These are phyloP conservation scores for Sporobolomyces pararoseus DNA, from an alignment of 768 basidiomycete genomes.

Conservation along the genomic window DNA sequence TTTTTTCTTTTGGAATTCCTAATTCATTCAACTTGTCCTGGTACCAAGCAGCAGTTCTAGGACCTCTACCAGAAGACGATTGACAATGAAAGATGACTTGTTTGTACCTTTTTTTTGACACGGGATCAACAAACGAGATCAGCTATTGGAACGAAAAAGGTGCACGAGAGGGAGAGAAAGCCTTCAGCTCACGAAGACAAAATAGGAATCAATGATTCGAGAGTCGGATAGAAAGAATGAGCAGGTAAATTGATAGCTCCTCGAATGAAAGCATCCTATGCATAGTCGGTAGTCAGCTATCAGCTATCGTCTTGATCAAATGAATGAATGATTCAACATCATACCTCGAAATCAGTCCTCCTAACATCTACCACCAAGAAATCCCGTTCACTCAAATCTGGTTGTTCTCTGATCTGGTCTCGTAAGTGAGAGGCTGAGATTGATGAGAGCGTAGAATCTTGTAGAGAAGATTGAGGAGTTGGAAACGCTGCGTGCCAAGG, in stretches of 20 bases:
- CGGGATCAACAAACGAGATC: not conserved
- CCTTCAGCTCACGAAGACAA: slow-evolving; percentile 42
- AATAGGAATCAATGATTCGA: slow-evolving; percentile 48
- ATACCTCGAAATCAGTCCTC: slow-evolving; percentile 52
- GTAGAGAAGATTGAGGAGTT: not conserved
- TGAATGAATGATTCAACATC: not conserved
- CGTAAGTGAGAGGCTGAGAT: not conserved
- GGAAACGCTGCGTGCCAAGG: slow-evolving; percentile 27
- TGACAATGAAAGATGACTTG: slow-evolving; percentile 44
- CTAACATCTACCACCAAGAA: slow-evolving; percentile 52
- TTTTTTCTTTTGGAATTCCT: not conserved
- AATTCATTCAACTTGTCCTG: slow-evolving; percentile 36
- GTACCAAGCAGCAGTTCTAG: slow-evolving; percentile 43
- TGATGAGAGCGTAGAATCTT: not conserved
- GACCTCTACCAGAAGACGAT: slow-evolving; percentile 41
- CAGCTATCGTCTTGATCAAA: not conserved
- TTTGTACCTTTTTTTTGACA: slow-evolving; percentile 3
- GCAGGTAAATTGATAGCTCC: slow-evolving; percentile 55
- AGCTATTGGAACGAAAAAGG: not conserved
- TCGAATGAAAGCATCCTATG: slow-evolving; percentile 41
- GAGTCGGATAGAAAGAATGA: slow-evolving; percentile 53
- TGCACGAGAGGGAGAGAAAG: too few species aligned
- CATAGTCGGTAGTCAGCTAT: not conserved
- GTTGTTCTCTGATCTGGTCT: not conserved
- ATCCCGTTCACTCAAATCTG: slow-evolving; percentile 21